Conservation (phyloP, 1,284 basidiomycete genomes). For the Coniferiporia sulphurascens region DNA sequence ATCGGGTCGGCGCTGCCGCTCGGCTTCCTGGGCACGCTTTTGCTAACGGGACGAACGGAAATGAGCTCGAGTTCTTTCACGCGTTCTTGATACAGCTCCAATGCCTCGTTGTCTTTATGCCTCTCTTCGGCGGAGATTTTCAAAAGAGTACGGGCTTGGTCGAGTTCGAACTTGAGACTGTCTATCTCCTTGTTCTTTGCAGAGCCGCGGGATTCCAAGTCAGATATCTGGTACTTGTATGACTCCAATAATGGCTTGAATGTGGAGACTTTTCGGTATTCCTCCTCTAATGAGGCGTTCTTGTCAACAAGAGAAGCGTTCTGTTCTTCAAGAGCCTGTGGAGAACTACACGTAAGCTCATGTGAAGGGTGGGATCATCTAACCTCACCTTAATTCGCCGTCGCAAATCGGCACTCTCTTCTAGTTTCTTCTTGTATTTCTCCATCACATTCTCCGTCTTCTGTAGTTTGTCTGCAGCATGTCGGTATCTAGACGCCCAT, state of each 20-base stretch:
- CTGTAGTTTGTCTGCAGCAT: conserved; percentile 85
- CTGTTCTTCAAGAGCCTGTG: conserved; percentile 83
- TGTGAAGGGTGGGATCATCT: background rate
- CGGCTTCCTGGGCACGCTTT: conserved; percentile 23
- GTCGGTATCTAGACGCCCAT: conserved; percentile 60
- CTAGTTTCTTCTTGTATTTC: conserved; percentile 98
- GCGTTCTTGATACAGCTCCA: conserved; percentile 89
- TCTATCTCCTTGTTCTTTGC: conserved; percentile 68
- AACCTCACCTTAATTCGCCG: conserved; percentile 73
- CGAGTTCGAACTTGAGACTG: conserved; percentile 69
- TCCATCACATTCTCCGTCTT: conserved; percentile 98
- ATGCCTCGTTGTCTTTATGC: conserved; percentile 75
- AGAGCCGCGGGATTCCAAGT: conserved; percentile 71
- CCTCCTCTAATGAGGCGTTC: conserved; percentile 87
- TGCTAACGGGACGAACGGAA: conserved; percentile 40
- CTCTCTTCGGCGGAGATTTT: conserved; percentile 68
- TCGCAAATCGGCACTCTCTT: conserved; percentile 86
- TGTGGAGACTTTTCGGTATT: conserved; percentile 80
- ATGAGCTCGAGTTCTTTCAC: conserved; percentile 81
- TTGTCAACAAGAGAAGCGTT: conserved; percentile 89
- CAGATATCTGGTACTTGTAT: conserved; percentile 84
- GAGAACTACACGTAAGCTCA: conserved; percentile 6
- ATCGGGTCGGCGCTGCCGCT: conserved; percentile 20
- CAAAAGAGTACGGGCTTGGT: conserved; percentile 66
- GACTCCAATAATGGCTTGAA: conserved; percentile 91